Base-by-base conservation (phyloP, 139 green algal species). In the Volvox africanus region DNA sequence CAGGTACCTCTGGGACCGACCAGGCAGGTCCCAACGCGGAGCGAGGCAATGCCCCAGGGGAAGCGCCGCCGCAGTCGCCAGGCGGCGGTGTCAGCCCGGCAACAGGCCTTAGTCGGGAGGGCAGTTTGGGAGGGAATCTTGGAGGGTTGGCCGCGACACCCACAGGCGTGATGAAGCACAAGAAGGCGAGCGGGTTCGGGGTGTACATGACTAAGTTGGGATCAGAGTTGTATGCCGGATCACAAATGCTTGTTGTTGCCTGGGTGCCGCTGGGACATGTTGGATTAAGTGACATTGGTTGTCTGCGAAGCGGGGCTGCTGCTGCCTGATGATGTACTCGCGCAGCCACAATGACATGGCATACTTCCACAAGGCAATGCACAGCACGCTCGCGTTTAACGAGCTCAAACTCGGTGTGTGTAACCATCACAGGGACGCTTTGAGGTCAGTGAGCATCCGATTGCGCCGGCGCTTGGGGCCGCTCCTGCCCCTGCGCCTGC, bases 341-440 rank as follows among this genome's bases (percentile, higher is more conserved):
- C 44, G 44, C 44, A 55, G 44, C 44, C 44, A 55, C 44, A 55
- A 55, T 55, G 44, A 55, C n/a, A 55, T 55, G 44, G 44, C 44
- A 55, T 9, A 55, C 5, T 55, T 55, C 9, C 44, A 5, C 44
- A 9, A 9, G 5, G 9, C 44, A 55, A 55, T 55, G 5, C 44
- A 55, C 5, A 55, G 44, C 44, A 5, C 44, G 9, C 44, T 9
- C 44, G 44, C 5, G 44, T 14, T 5, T 55, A 14, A 55, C 5
- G 44, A 55, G 44, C 5, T 55, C 44, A 9, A 9, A 55, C 9
- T 55, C 44, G 44, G 9, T 9, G 44, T 55, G 44, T 55, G n/a
- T n/a, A n/a, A 14, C 44, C 44, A 55, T 55, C 92, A 86, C 93
- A 97, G 91, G 96, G 96, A 16, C 92, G 96, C 2, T 98, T 98